Evolutionary conservation across 1,284 basidiomycete genomes (phyloP).

Genomic region (Neolentinus lepideus): DNA sequence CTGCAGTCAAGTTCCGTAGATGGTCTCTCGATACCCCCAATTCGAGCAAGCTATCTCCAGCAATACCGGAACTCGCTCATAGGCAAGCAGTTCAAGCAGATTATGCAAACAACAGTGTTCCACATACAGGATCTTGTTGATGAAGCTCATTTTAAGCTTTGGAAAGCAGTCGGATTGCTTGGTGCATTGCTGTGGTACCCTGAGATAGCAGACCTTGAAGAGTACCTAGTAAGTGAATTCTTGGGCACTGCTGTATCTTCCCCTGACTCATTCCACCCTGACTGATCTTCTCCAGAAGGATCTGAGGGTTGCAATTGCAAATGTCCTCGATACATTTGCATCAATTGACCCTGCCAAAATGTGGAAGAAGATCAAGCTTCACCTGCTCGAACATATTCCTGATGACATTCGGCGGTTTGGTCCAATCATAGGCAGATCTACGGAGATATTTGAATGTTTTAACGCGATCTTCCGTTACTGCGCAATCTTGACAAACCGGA

Average conservation of each 20-base stretch:
- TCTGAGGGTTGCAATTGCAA: constrained; percentile 19
- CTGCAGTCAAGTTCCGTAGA: constrained; percentile 20
- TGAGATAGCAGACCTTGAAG: constrained; percentile 24
- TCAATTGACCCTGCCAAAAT: constrained; percentile 21
- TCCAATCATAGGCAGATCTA: constrained; percentile 22
- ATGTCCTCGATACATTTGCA: constrained; percentile 24
- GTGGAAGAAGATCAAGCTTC: constrained; percentile 26
- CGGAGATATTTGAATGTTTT: constrained; percentile 30
- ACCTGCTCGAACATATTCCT: constrained; percentile 24
- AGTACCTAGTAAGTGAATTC: constrained; percentile 21
- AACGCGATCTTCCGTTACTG: constrained; percentile 29
- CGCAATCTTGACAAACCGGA: constrained; percentile 26
- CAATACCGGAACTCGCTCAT: constrained; percentile 31
- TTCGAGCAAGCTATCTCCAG: constrained; percentile 25
- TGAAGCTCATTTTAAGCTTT: constrained; percentile 15
- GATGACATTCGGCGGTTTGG: constrained; percentile 26
- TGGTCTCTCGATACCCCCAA: constrained; percentile 22
- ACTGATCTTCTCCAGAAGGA: constrained; percentile 5
- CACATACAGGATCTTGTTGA: constrained; percentile 20
- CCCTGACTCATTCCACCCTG: constrained; percentile 13
- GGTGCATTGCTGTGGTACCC: constrained; percentile 26
- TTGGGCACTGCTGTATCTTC: background rate
- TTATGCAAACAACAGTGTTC: constrained; percentile 27
- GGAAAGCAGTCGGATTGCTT: constrained; percentile 26
- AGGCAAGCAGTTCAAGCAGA: constrained; percentile 32